Evolutionary conservation across 2,329 filamentous ascomycete genomes (phyloP).

Genomic region (Thelonectria olida): DNA sequence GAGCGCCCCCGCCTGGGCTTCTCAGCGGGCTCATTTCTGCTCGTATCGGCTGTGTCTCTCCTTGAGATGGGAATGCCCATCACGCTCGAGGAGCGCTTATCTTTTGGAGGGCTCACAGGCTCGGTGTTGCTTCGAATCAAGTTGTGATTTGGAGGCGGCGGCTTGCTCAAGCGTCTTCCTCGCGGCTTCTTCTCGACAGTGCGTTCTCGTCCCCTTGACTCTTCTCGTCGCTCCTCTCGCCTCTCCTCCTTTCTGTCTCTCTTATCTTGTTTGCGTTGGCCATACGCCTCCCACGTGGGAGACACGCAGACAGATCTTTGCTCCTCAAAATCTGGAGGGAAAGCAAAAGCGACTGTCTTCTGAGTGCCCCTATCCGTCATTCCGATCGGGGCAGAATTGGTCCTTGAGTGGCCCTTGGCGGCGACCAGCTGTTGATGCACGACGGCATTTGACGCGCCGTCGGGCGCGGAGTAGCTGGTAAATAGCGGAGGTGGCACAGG

Average conservation of each 20-base stretch:
- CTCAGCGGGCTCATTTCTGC: slow-evolving; percentile 29
- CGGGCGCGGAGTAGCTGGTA: slow-evolving; percentile 21
- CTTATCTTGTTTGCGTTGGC: slow-evolving; percentile 62
- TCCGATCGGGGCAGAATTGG: slow-evolving; percentile 16
- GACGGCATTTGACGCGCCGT: slow-evolving; percentile 24
- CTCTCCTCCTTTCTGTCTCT: slow-evolving; percentile 57
- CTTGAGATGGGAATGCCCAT: slow-evolving; percentile 36
- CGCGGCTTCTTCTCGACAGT: slow-evolving; percentile 29
- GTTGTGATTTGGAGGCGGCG: slow-evolving; percentile 37
- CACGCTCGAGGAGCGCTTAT: slow-evolving; percentile 40
- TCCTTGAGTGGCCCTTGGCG: slow-evolving; percentile 12
- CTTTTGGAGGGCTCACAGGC: slow-evolving; percentile 18
- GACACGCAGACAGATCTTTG: slow-evolving; percentile 64
- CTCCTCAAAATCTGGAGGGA: slow-evolving; percentile 43
- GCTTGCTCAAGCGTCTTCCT: slow-evolving; percentile 45
- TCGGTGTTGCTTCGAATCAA: slow-evolving; percentile 30
- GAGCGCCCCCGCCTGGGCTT: slow-evolving; percentile 44
- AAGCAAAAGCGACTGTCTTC: slow-evolving; percentile 45
- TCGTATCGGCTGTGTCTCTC: slow-evolving; percentile 14
- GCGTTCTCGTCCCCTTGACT: slow-evolving; percentile 16
- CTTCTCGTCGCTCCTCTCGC: slow-evolving; percentile 40
- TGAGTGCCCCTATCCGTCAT: slow-evolving; percentile 34
- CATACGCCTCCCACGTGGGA: slow-evolving; percentile 69
- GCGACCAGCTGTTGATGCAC: slow-evolving; percentile 32
- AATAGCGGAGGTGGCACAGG: slow-evolving; percentile 33